Evolutionary conservation across 306 rosid genomes (phyloP).

Genomic region (Quercus dentata): DNA sequence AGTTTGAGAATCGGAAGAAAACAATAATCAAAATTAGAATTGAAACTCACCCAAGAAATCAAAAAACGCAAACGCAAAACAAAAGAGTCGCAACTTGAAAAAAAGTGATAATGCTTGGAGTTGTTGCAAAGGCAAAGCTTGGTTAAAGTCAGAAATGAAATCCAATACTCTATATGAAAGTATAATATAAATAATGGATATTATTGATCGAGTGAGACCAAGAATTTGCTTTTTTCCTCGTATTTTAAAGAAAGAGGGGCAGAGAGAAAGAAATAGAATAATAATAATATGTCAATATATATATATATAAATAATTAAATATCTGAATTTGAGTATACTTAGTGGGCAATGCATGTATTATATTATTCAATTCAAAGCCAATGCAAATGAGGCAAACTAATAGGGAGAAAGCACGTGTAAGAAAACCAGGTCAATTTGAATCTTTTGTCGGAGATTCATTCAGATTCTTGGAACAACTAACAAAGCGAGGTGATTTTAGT

Average conservation of each 20-base stretch:
- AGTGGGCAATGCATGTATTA: background rate
- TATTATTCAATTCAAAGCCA: background rate
- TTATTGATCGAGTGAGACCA: background rate
- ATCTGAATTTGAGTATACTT: background rate
- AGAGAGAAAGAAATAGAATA: background rate
- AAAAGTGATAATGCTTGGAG: background rate
- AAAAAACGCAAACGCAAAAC: background rate
- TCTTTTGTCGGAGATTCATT: constrained; percentile 3
- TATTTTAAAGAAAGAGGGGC: background rate
- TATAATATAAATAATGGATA: background rate
- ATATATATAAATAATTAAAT: background rate
- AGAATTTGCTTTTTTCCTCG: background rate
- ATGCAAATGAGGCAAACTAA: background rate
- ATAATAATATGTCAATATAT: background rate
- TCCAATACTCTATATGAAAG: background rate
- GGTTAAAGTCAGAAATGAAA: background rate
- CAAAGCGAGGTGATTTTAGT: no score
- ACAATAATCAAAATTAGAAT: background rate
- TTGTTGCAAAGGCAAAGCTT: background rate
- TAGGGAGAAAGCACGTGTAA: background rate
- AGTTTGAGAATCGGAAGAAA: background rate
- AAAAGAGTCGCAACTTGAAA: background rate
- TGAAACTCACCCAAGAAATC: background rate
- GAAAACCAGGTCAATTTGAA: background rate
- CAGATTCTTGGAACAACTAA: constrained; percentile 15